Evolutionary conservation across 1,284 basidiomycete genomes (phyloP), one percentile per base, ranked within the genome.

Genomic region (Psilocybe mexicana): DNA sequence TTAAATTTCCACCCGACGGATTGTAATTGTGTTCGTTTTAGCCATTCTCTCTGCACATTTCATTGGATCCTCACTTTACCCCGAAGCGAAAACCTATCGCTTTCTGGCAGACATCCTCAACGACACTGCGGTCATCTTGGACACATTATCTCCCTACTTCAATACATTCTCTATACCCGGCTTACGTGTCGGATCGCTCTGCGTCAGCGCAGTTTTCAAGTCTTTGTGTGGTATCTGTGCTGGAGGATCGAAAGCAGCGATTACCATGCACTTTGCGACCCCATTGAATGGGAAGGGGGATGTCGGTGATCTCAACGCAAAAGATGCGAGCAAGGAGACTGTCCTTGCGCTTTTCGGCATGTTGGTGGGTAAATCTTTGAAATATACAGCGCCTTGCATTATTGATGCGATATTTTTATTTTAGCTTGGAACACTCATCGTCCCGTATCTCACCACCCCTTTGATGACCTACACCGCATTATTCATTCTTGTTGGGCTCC

Each of bases 81-180:
- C 87, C 11, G 87, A 90, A 72, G 85, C 86, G 2, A 89, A 88
- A 68, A 84, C 78, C 2, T 89, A 86, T 63, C 81, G 87, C n/a
- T 75, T 88, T 46, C 74, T 87, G n/a, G 87, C 86, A 0, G 87
- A 90, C 61, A 72, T 87, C 14, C 73, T 86, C 59, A 88, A 87
- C 56, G 87, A 89, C 61, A 69, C 74, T 0, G 78, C 85, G 1
- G 78, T 85, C 47, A 72, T 86, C 8, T 70, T 86, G 24, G 86
- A 88, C 59, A 81, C 81, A 1, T 61, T 87, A 6, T 85, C 86
- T 0, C 87, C 87, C 0, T 68, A 82, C 14, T 74, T 88, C 23
- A 75, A 68, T 35, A 69, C 74, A 1, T 59, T 73, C 6, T 61
- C 71, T n/a, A 65, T 74, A 52, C 72, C 70, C 11, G 71, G 72